Conservation (phyloP, 2,329 filamentous ascomycete species). For the Aspergillus persii region DNA sequence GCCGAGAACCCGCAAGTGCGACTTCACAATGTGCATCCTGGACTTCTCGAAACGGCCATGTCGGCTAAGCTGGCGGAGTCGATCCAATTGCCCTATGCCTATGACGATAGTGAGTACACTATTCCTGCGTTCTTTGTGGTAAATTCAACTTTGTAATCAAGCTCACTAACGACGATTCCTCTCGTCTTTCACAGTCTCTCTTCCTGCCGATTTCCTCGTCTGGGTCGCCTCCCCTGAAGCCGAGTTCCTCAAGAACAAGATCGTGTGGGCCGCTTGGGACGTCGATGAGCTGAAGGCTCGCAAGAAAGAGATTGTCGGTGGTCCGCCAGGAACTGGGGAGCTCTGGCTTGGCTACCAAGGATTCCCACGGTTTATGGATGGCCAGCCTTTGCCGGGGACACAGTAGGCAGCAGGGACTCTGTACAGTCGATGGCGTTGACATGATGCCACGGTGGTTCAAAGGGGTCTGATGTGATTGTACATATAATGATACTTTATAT, state of each 20-base stretch:
- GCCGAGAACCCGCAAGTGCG: conserved; percentile 15
- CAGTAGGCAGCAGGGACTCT: background rate
- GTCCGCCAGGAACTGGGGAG: background rate
- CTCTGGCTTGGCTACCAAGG: background rate
- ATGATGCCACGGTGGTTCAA: too few relatives aligned
- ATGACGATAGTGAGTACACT: conserved; percentile 9
- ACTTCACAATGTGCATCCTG: conserved; percentile 18
- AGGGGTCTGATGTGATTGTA: too few relatives aligned
- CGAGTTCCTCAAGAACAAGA: conserved; percentile 38
- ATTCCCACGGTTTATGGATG: background rate
- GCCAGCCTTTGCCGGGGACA: background rate
- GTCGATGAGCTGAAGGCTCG: conserved; percentile 36
- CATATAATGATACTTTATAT: too few relatives aligned
- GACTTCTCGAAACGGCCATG: conserved; percentile 19
- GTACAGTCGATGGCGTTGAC: too few relatives aligned
- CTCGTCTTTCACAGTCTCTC: conserved; percentile 14
- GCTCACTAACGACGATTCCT: background rate
- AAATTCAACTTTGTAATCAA: background rate
- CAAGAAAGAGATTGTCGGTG: conserved; percentile 15
- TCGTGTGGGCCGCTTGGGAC: conserved; percentile 40
- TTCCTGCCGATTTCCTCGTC: conserved; percentile 29
- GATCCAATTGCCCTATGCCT: conserved; percentile 10
- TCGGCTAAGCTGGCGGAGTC: conserved; percentile 13
- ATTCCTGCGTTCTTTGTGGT: background rate
- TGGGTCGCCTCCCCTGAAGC: conserved; percentile 41